phyloP scores from a whole-genome alignment of 345 rosid species.

The Arabidopsis arenosa region DNA sequence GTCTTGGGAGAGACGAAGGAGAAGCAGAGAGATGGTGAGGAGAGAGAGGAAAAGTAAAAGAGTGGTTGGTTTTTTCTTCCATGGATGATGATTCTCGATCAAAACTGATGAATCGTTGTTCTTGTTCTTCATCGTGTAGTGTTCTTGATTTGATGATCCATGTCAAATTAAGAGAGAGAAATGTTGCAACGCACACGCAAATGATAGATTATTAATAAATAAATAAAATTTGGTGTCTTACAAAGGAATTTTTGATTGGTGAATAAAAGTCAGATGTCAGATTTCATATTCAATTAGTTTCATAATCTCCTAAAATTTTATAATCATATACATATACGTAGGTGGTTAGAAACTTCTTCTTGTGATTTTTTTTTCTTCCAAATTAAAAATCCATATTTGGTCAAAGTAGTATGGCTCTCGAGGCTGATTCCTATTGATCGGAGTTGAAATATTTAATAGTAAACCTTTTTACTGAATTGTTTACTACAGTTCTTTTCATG shows the following conservation, averaged over 20 bases:
- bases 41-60: conserved; percentile 40
- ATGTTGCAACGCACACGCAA: conserved; percentile 10
- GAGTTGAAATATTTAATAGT: neutral
- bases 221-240: neutral
- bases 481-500: neutral
- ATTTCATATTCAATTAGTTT: conserved; percentile 5
- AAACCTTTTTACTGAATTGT: neutral
- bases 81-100: conserved; percentile 2
- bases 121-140: conserved; percentile 18
- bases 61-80: conserved; percentile 24
- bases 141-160: conserved; percentile 34
- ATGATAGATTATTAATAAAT: neutral
- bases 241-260: neutral
- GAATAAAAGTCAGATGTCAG: neutral
- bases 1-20: conserved; percentile 34
- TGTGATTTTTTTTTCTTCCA: neutral
- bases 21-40: conserved; percentile 26
- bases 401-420: conserved; percentile 4
- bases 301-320: neutral
- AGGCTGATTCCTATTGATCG: neutral
- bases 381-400: neutral
- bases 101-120: conserved; percentile 14
- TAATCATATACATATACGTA: neutral
- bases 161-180: conserved; percentile 16
- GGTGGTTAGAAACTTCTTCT: conserved; percentile 29